Conservation (phyloP, 208 protist species). For the Crithidia mellificae region DNA sequence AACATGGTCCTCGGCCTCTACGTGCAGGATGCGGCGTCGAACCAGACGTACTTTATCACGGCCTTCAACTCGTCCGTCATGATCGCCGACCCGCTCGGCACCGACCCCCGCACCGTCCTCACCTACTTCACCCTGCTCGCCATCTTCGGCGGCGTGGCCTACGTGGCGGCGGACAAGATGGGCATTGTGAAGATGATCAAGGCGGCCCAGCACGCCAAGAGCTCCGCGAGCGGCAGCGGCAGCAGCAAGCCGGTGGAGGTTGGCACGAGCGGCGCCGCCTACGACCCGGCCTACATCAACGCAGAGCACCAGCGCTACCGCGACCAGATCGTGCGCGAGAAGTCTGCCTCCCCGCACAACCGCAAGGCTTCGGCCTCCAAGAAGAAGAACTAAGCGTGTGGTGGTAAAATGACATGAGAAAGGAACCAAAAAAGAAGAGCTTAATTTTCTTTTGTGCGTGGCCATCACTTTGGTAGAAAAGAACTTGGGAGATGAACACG, state of each 20-base stretch:
- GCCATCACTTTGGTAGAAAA: too few species aligned
- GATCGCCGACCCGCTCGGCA: slow-evolving; percentile 64
- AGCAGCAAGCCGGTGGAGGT: slow-evolving; percentile 27
- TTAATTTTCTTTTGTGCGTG: too few species aligned
- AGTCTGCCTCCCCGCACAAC: slow-evolving; percentile 37
- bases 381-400: slow-evolving; percentile 52
- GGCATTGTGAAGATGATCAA: slow-evolving; percentile 54
- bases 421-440: too few species aligned
- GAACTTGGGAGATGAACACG: too few species aligned
- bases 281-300: slow-evolving; percentile 84
- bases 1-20: slow-evolving; percentile 84
- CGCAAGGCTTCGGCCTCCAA: slow-evolving; percentile 43
- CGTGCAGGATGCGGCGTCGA: slow-evolving; percentile 60
- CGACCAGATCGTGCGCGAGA: slow-evolving; percentile 60
- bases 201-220: slow-evolving; percentile 12
- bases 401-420: too few species aligned
- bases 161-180: slow-evolving; percentile 45
- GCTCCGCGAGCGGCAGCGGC: slow-evolving; percentile 4
- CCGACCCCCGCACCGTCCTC: slow-evolving; percentile 81
- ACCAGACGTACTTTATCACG: slow-evolving; percentile 64
- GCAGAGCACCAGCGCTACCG: slow-evolving; percentile 78
- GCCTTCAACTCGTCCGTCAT: slow-evolving; percentile 80
- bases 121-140: slow-evolving; percentile 81
- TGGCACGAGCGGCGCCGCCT: slow-evolving; percentile 49
- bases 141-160: slow-evolving; percentile 56